These are phyloP conservation scores for Rhododendron mucronatum DNA, from an alignment of 148 eudicot species.

Conservation along the genomic window DNA sequence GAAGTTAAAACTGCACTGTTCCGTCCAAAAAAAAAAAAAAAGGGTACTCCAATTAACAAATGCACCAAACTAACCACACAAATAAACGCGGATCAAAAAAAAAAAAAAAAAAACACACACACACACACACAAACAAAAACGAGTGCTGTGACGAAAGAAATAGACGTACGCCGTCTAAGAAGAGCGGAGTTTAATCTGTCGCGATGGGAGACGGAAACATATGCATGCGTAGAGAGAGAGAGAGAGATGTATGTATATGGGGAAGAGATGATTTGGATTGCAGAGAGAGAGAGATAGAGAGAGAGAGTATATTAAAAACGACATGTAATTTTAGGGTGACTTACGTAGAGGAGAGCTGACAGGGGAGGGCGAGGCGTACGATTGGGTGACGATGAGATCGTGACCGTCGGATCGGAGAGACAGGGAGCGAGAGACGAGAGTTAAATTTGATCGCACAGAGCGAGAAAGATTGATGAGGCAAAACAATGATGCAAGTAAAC, in stretches of 20 bases:
- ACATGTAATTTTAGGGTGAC: background rate
- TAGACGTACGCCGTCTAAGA: background rate
- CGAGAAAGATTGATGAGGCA: background rate
- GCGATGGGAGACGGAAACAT: background rate
- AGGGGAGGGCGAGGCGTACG: constrained; percentile 8
- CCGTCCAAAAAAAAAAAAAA: background rate
- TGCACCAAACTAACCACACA: background rate
- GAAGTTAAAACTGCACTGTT: background rate
- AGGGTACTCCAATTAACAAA: background rate
- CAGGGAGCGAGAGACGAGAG: background rate
- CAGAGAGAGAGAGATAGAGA: constrained; percentile 3
- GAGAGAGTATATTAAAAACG: background rate
- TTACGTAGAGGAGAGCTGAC: constrained; percentile 15
- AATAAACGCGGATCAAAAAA: too few relatives aligned
- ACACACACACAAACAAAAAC: background rate
- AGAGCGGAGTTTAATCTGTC: background rate
- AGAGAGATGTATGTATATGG: background rate
- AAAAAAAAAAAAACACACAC: too few relatives aligned
- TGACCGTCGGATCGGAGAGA: constrained; percentile 3
- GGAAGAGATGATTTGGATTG: background rate
- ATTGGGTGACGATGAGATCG: constrained; percentile 15
- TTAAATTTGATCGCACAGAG: background rate
- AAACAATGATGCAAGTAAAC: background rate
- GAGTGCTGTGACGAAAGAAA: background rate
- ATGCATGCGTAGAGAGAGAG: background rate